Evolutionary conservation across 164 flowering plant genomes (phyloP).

Genomic region (Cinnamomum micranthum): DNA sequence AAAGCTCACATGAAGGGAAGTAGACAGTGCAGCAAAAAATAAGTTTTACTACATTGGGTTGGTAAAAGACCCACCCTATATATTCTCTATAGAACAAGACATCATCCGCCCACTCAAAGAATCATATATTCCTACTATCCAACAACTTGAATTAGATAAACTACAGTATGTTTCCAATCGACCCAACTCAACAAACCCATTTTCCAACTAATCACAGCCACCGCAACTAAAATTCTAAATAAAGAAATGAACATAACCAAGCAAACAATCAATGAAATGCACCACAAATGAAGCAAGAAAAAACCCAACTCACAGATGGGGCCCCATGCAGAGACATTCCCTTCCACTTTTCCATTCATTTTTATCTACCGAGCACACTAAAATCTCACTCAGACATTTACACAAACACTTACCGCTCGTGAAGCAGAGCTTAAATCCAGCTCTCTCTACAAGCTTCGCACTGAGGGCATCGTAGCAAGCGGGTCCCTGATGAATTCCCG

Average conservation of each 20-base stretch:
- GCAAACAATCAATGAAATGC: neutral
- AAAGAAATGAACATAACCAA: neutral
- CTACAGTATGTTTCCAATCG: neutral
- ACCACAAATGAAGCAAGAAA: neutral
- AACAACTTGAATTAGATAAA: neutral
- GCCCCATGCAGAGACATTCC: neutral
- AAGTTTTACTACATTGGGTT: too few species aligned
- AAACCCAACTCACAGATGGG: neutral
- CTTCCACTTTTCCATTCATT: neutral
- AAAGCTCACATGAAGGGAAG: too few species aligned
- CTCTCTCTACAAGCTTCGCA: conserved; percentile 75
- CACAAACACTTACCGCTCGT: conserved; percentile 59
- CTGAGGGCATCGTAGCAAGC: conserved; percentile 95
- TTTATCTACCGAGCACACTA: too few species aligned
- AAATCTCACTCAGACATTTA: neutral
- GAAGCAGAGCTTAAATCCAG: conserved; percentile 76
- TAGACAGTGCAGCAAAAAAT: too few species aligned
- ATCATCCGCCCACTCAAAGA: too few species aligned
- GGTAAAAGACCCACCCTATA: too few species aligned
- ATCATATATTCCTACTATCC: too few species aligned
- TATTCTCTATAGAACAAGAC: too few species aligned
- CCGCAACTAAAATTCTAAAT: neutral
- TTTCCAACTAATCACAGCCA: neutral
- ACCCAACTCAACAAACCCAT: neutral
- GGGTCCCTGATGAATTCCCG: conserved; percentile 85